Base-by-base conservation (phyloP, 1,284 basidiomycete species). In the Ceratobasidium sp. region DNA sequence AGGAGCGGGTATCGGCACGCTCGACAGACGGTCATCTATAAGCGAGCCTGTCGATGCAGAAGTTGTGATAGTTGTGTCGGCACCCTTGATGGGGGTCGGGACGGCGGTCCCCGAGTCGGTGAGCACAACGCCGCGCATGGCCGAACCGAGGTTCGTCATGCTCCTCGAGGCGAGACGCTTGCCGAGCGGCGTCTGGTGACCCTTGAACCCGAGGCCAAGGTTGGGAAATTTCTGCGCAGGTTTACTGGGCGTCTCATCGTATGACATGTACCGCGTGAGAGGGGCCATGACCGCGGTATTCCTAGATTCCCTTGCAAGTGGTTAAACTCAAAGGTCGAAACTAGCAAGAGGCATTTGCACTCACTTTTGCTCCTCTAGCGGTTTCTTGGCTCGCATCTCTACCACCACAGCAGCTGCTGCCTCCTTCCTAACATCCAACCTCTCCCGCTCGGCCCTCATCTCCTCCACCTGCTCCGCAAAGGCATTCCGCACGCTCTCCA, bases 51-150 rank as follows among this genome's bases (percentile, higher is more conserved):
- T 54, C 8, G 56, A 37, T 6, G 56, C 56, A 86, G 85, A 78
- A 92, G 91, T 1, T 92, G 84, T 62, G 86, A 88, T 1, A 86
- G 85, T 0, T 92, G 84, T 79, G 89, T 89, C 0, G 85, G 83
- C 0, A 31, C 73, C 59, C 53, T 89, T 89, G 0, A 86, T 84
- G 0, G 92, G 92, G 13, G 91, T 93, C 3, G 87, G 84, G 3
- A 94, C 83, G 0, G 85, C 83, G 79, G 92, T 88, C 4, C 92
- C 92, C 0, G 92, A 92, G 1, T 87, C 83, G 0, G 92, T 93
- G 43, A 93, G 83, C 48, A 94, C 85, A 43, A 93, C 89, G 2
- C 92, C 92, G 80, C 92, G 92, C 92, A 94, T 94, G 0, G 92
- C 91, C 1, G 90, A 91, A 0, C 86, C 86, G 76, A 65, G 84